Conservation (phyloP, 2,329 filamentous ascomycete species). For the Epicoccum nigrum region DNA sequence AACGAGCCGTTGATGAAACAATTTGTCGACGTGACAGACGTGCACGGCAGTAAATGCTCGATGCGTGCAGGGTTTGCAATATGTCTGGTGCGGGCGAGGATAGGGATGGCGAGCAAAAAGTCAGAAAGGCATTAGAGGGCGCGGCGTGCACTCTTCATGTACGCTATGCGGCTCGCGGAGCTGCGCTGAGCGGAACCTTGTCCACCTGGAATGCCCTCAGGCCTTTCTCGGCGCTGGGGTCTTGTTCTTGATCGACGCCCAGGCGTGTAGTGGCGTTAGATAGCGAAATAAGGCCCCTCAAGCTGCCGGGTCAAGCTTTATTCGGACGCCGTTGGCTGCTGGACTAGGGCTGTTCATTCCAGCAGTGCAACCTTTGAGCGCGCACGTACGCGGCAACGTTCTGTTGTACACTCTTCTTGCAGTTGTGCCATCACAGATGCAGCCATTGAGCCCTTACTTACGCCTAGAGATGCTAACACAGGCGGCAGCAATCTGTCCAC, state of each 20-base stretch:
- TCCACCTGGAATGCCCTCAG: constrained; percentile 31
- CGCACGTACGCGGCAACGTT: constrained; percentile 16
- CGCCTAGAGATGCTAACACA: background rate
- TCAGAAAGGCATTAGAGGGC: constrained; percentile 21
- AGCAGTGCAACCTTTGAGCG: constrained; percentile 18
- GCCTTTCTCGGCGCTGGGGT: constrained; percentile 39
- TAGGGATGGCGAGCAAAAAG: constrained; percentile 20
- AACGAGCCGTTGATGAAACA: constrained; percentile 31
- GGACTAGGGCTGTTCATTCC: constrained; percentile 26
- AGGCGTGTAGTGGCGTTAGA: constrained; percentile 46
- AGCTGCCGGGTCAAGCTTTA: constrained; percentile 47
- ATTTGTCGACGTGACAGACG: constrained; percentile 18
- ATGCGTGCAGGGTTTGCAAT: constrained; percentile 6
- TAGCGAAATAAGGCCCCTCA: constrained; percentile 44
- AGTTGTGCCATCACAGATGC: background rate
- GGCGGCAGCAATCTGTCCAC: constrained; percentile 15
- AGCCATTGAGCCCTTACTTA: background rate
- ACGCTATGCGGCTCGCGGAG: constrained; percentile 18
- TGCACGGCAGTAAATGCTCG: constrained; percentile 14
- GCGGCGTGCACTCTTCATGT: constrained; percentile 37
- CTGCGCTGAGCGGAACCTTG: constrained; percentile 12
- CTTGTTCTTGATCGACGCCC: constrained; percentile 43
- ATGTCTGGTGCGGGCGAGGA: constrained; percentile 7
- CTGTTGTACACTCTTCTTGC: background rate
- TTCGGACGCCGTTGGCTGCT: constrained; percentile 43